Base-by-base conservation (phyloP, 2,329 filamentous ascomycete species). In the Colletotrichum sansevieriae region DNA sequence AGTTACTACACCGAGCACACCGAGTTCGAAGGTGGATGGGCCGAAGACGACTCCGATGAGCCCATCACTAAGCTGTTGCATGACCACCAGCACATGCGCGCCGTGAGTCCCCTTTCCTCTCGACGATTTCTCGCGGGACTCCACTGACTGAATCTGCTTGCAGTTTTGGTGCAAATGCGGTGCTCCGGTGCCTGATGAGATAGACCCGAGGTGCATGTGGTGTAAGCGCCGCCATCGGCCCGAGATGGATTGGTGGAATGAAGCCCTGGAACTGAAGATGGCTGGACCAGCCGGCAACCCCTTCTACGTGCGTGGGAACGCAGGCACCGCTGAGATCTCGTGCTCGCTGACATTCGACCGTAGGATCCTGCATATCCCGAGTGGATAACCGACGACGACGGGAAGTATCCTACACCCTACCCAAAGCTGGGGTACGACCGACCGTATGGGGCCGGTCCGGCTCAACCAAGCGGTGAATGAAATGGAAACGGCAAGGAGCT, bases 111-210 rank as follows among this genome's bases (percentile, higher is more conserved):
- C 22, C 12, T 52, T 18, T 3, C 1, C 13, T 22, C 7, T 12
- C 37, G 25, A 15, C 15, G 3, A 29, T 29, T 7, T 29, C 8
- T 29, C 29, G 29, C 29, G 1, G 29, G 20, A 46, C 9, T 5
- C 13, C 9, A 49, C 18, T 61, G 52, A 44, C 13, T n/a, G 5
- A 1, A 33, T 11, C 1, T 13, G 3, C 13, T 1, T 43, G 29
- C 35, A 68, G 70, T 68, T 71, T 6, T 71, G 55, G 59, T 71
- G 70, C 55, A 33, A 15, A 15, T 71, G 70, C 22, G 64, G 68
- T 29, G 59, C 49, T 0, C 44, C 25, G 1, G 60, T 71, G 10
- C 33, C 59, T n/a, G 20, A 65, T 0, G 68, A 71, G 2, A 63
- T 25, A 2, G 25, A 41, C 13, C 52, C 52, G 5, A 37, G 70